Percentiles rank a stretch among this genome's conserved stretches.
These are phyloP conservation scores for Ceratocystis eucalypticola DNA, from an alignment of 2,329 filamentous ascomycete species.

Conservation along the genomic window DNA sequence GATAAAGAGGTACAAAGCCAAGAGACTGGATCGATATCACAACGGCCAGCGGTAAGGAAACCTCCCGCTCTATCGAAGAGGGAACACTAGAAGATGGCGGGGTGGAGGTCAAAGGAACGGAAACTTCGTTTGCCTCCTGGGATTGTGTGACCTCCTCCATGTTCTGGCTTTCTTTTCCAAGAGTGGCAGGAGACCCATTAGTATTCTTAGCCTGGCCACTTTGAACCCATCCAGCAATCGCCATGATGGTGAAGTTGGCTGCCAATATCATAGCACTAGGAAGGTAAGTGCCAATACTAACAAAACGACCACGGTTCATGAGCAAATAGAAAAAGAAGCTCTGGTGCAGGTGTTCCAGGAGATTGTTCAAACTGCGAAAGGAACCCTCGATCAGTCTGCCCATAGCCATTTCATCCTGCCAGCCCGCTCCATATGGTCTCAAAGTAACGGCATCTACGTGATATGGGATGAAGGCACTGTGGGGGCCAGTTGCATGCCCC, in stretches of 20 bases:
- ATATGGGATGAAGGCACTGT: constrained; percentile 94
- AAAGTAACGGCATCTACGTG: constrained; percentile 93
- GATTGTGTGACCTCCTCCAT: constrained; percentile 9
- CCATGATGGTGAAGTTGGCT: constrained; percentile 88
- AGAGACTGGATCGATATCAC: constrained; percentile 62
- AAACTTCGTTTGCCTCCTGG: neutral
- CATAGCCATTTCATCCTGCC: constrained; percentile 96
- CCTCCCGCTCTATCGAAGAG: constrained; percentile 43
- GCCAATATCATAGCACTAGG: constrained; percentile 96
- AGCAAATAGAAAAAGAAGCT: constrained; percentile 99
- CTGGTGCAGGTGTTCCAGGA: constrained; percentile 92
- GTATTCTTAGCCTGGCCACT: constrained; percentile 44
- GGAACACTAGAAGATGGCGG: neutral
- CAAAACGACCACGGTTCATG: constrained; percentile 82
- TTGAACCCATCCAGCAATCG: constrained; percentile 84
- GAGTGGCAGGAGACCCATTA: neutral
- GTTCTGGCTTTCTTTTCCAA: constrained; percentile 21
- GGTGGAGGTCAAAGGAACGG: neutral
- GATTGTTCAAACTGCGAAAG: constrained; percentile 87
- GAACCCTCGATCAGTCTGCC: constrained; percentile 80
- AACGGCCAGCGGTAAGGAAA: constrained; percentile 60
- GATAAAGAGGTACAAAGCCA: constrained; percentile 65
- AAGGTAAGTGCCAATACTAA: constrained; percentile 94
- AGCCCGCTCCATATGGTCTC: constrained; percentile 80
- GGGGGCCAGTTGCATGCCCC: constrained; percentile 76